Conservation (phyloP, 2,329 filamentous ascomycete genomes). For the Paraphoma sp. region DNA sequence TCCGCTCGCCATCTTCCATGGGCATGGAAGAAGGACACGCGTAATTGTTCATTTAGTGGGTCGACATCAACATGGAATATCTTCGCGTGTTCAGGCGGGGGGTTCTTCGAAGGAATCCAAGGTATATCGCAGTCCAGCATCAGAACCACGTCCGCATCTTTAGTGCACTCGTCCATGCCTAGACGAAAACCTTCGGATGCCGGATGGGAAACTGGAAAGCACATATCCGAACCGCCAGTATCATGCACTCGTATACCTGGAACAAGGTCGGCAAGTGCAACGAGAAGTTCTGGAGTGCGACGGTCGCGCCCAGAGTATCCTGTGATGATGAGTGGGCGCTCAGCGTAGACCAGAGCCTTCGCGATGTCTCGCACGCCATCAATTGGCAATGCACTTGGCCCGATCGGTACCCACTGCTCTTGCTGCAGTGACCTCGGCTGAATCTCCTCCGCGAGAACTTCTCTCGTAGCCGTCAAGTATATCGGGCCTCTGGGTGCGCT, state of each 20-base stretch:
- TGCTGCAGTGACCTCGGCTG: slow-evolving; percentile 20
- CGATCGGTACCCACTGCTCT: slow-evolving; percentile 20
- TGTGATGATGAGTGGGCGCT: slow-evolving; percentile 26
- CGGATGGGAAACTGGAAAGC: slow-evolving; percentile 26
- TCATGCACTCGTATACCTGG: slow-evolving; percentile 23
- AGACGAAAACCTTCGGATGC: slow-evolving; percentile 19
- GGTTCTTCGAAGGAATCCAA: slow-evolving; percentile 49
- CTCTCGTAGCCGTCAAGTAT: slow-evolving; percentile 23
- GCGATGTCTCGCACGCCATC: slow-evolving; percentile 18
- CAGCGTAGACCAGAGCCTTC: slow-evolving; percentile 14
- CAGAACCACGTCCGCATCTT: slow-evolving; percentile 21
- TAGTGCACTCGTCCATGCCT: slow-evolving; percentile 18
- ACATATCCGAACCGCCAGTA: slow-evolving; percentile 22
- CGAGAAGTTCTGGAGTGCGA: slow-evolving; percentile 11
- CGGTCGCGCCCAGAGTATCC: slow-evolving; percentile 25
- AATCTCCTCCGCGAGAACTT: slow-evolving; percentile 23
- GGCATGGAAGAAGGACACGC: slow-evolving; percentile 73
- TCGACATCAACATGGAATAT: slow-evolving; percentile 72
- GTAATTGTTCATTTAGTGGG: slow-evolving; percentile 74
- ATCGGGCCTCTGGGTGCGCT: slow-evolving; percentile 31
- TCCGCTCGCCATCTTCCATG: slow-evolving; percentile 72
- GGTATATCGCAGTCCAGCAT: slow-evolving; percentile 30
- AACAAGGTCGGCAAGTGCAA: slow-evolving; percentile 16
- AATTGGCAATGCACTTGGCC: slow-evolving; percentile 18
- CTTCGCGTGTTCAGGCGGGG: slow-evolving; percentile 59